Conservation (phyloP, 805 yeast genomes). For the Saturnispora besseyi region DNA sequence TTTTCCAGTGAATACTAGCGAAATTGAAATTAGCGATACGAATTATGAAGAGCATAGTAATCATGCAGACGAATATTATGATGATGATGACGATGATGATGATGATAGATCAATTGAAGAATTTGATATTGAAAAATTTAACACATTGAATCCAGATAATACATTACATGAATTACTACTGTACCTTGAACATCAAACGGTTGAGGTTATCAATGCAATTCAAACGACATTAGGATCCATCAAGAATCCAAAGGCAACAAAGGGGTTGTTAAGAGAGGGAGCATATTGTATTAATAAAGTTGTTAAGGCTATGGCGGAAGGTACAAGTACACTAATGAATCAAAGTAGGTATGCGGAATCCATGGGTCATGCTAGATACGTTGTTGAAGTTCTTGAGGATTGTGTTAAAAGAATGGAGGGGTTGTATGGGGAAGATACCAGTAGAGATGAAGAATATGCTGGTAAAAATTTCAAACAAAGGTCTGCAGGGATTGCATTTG, state of each 20-base stretch:
- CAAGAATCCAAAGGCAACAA: conserved; percentile 66
- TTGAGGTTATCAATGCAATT: conserved; percentile 81
- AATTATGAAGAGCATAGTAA: too few species aligned
- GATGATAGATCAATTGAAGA: conserved; percentile 19
- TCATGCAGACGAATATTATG: conserved; percentile 1
- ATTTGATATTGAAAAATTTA: conserved; percentile 67
- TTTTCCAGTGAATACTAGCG: too few species aligned
- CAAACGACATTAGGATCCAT: conserved; percentile 73
- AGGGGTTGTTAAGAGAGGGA: conserved; percentile 62
- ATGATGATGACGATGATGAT: conserved; percentile 14
- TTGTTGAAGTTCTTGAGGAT: conserved; percentile 76
- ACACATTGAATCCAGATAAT: conserved; percentile 80
- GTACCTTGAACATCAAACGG: conserved; percentile 89
- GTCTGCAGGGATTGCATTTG: conserved; percentile 92
- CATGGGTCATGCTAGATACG: conserved; percentile 88
- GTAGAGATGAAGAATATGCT: conserved; percentile 55
- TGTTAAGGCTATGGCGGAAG: conserved; percentile 80
- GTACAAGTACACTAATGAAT: conserved; percentile 79
- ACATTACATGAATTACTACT: conserved; percentile 74
- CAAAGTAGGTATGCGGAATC: conserved; percentile 79
- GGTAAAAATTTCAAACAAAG: conserved; percentile 87
- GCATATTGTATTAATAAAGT: conserved; percentile 71
- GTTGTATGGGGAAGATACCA: conserved; percentile 40
- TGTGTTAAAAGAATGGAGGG: conserved; percentile 76
- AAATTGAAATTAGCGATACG: too few species aligned